phyloP scores from a whole-genome alignment of 768 basidiomycete species.

The Tulasnella sp. region DNA sequence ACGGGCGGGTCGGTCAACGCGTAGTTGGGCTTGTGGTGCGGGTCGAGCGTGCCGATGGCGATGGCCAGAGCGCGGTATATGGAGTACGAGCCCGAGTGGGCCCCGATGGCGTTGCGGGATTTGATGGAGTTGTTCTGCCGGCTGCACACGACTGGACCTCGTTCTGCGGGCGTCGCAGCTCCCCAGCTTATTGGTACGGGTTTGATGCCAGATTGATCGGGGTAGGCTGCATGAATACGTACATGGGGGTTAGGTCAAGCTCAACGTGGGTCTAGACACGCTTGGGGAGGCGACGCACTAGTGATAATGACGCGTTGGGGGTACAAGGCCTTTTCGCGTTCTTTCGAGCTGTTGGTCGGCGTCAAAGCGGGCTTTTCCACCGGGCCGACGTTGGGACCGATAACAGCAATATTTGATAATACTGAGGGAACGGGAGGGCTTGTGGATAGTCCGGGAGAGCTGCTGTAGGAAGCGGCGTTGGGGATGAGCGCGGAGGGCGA shows the following conservation, averaged over 20 bases:
- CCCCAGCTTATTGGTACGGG: conserved; percentile 84
- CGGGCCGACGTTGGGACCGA: conserved; percentile 10
- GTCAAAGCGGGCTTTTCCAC: conserved; percentile 10
- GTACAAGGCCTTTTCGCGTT: conserved; percentile 71
- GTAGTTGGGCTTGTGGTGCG: conserved; percentile 79
- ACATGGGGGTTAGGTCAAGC: background rate
- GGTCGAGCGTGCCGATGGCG: conserved; percentile 79
- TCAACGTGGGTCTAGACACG: background rate
- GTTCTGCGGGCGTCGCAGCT: conserved; percentile 54
- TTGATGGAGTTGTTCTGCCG: conserved; percentile 81
- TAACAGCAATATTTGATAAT: background rate
- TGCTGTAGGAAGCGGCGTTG: conserved; percentile 11
- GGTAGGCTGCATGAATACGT: conserved; percentile 55
- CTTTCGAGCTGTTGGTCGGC: conserved; percentile 40
- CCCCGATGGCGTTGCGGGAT: conserved; percentile 88
- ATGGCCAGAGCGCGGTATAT: conserved; percentile 92
- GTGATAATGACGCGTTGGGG: conserved; percentile 79
- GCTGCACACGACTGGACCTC: conserved; percentile 87
- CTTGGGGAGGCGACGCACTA: conserved; percentile 51
- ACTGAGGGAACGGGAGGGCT: conserved; percentile 28
- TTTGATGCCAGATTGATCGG: conserved; percentile 85
- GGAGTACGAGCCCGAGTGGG: conserved; percentile 89
- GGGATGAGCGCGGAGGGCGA: conserved; percentile 27
- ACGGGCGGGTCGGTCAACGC: conserved; percentile 81
- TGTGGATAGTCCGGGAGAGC: conserved; percentile 18